Conservation (phyloP, 768 basidiomycete genomes). For the Hemileccinum impolitum region DNA sequence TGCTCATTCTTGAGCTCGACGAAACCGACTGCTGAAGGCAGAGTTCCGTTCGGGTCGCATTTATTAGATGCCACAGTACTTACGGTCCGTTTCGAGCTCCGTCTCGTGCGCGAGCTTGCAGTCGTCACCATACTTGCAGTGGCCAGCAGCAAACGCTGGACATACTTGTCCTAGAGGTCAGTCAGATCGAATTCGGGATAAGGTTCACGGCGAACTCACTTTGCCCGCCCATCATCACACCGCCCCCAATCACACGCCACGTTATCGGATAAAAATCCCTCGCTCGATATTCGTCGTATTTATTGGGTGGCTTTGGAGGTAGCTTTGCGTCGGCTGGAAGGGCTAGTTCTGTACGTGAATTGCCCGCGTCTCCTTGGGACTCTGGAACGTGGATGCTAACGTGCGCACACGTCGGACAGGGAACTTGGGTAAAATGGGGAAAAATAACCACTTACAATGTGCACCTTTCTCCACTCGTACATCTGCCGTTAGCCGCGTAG, state of each 20-base stretch:
- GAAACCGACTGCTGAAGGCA: constrained; percentile 12
- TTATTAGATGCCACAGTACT: constrained; percentile 2
- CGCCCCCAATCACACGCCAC: constrained; percentile 78
- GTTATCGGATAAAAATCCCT: constrained; percentile 61
- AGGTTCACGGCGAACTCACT: constrained; percentile 17
- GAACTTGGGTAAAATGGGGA: not conserved
- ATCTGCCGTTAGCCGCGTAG: constrained; percentile 42
- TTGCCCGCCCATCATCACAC: constrained; percentile 59
- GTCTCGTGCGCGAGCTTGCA: constrained; percentile 31
- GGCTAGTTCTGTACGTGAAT: not conserved
- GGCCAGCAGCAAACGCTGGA: constrained; percentile 20
- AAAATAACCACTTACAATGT: constrained; percentile 48
- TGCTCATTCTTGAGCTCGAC: constrained; percentile 10
- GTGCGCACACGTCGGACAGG: constrained; percentile 1
- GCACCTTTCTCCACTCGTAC: constrained; percentile 52
- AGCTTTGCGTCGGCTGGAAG: constrained; percentile 12
- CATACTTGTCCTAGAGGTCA: constrained; percentile 23
- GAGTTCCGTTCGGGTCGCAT: not conserved
- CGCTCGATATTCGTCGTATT: constrained; percentile 36
- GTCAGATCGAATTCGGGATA: not conserved
- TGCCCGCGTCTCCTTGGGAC: not conserved
- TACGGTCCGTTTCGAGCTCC: constrained; percentile 21
- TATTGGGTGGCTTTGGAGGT: constrained; percentile 27
- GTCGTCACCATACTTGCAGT: constrained; percentile 26
- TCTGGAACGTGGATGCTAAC: constrained; percentile 45